phyloP scores from a whole-genome alignment of 495 filamentous ascomycete genomes.

The Penicillium samsonianum region DNA sequence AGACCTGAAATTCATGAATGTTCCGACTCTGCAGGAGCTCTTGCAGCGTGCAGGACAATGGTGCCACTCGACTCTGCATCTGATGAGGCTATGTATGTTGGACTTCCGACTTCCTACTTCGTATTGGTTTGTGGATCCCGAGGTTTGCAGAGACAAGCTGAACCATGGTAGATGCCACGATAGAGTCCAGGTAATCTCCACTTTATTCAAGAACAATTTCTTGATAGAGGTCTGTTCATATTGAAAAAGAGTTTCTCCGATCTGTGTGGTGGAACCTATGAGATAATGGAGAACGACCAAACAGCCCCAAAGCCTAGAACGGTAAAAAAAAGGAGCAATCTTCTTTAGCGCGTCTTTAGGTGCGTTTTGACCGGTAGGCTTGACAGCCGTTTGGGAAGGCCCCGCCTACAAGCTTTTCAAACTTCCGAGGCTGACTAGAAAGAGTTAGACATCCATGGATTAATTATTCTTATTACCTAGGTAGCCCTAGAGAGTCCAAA shows the following conservation, averaged over 20 bases:
- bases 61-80: slow-evolving; percentile 2
- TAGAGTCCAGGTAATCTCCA: not conserved
- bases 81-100: not conserved
- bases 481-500: not conserved
- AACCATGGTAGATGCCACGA: slow-evolving; percentile 2
- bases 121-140: not conserved
- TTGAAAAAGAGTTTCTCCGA: not conserved
- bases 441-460: not conserved
- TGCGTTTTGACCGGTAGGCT: slow-evolving; percentile 15
- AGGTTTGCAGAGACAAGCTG: not conserved
- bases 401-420: slow-evolving; percentile 23
- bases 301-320: slow-evolving; percentile 10
- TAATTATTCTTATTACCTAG: not conserved
- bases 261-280: slow-evolving; percentile 16
- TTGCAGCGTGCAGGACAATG: slow-evolving; percentile 28
- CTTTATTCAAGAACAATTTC: not conserved
- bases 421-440: slow-evolving; percentile 14
- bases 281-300: too few relatives aligned
- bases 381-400: slow-evolving; percentile 30
- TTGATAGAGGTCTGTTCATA: not conserved
- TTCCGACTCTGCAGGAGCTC: slow-evolving; percentile 28
- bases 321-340: slow-evolving; percentile 12
- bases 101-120: not conserved
- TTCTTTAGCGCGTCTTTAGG: slow-evolving; percentile 16
- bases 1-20: slow-evolving; percentile 13